Conservation (phyloP, 2,329 filamentous ascomycete species). For the Dactylonectria estremocensis region DNA sequence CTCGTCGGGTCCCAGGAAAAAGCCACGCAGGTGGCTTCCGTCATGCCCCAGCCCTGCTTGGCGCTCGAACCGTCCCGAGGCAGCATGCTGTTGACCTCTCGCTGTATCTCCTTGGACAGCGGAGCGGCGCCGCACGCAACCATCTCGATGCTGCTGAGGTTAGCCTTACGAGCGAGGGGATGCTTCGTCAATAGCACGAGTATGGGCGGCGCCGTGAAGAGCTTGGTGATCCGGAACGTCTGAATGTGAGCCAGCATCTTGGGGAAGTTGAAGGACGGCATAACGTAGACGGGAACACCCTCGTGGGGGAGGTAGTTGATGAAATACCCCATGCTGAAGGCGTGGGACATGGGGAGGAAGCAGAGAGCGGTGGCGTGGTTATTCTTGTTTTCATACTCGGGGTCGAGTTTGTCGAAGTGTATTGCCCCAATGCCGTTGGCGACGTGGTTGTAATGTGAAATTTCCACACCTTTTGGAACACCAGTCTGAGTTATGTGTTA, state of each 20-base stretch:
- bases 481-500: slow-evolving; percentile 68
- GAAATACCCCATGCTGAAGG: slow-evolving; percentile 80
- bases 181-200: slow-evolving; percentile 81
- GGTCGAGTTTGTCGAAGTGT: slow-evolving; percentile 59
- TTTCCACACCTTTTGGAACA: slow-evolving; percentile 86
- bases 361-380: slow-evolving; percentile 66
- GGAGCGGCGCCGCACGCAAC: slow-evolving; percentile 81
- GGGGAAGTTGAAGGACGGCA: slow-evolving; percentile 83
- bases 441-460: slow-evolving; percentile 84
- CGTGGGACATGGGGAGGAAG: slow-evolving; percentile 85
- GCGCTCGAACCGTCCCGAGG: slow-evolving; percentile 53
- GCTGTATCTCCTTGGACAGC: slow-evolving; percentile 66
- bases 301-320: slow-evolving; percentile 71
- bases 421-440: slow-evolving; percentile 77
- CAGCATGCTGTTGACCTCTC: slow-evolving; percentile 66
- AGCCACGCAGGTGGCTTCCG: slow-evolving; percentile 81
- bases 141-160: slow-evolving; percentile 75
- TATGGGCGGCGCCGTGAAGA: slow-evolving; percentile 82
- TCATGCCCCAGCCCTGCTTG: slow-evolving; percentile 90
- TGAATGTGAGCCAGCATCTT: slow-evolving; percentile 79
- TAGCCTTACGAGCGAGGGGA: slow-evolving; percentile 74
- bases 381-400: slow-evolving; percentile 62
- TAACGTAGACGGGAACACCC: slow-evolving; percentile 80
- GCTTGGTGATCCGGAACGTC: slow-evolving; percentile 76
- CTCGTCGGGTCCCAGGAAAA: slow-evolving; percentile 78